phyloP scores from a whole-genome alignment of 164 flowering plant genomes.

The Protea cynaroides region DNA sequence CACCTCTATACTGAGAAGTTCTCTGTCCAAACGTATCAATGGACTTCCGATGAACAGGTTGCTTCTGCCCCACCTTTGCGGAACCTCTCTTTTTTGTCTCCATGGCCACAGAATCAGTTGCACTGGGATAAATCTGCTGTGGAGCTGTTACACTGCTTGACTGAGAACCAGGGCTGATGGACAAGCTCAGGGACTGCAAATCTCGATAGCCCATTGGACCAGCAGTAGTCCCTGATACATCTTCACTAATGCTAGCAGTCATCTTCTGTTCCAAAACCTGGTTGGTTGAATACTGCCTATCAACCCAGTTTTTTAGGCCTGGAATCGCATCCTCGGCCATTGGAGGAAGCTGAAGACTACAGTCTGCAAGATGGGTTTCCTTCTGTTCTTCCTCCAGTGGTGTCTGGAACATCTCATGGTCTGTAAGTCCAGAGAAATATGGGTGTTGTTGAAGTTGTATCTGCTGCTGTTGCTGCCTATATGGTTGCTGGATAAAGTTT shows the following conservation, averaged over 20 bases:
- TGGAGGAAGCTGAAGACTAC: slow-evolving; percentile 26
- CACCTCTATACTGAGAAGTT: slow-evolving; percentile 86
- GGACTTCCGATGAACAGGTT: slow-evolving; percentile 71
- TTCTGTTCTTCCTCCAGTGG: slow-evolving; percentile 26
- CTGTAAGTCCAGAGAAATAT: slow-evolving; percentile 29
- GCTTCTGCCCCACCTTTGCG: slow-evolving; percentile 48
- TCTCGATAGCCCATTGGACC: slow-evolving; percentile 47
- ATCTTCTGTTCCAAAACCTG: slow-evolving; percentile 33
- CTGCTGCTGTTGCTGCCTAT: slow-evolving; percentile 24
- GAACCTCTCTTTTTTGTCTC: slow-evolving; percentile 60
- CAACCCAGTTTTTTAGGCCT: slow-evolving; percentile 42
- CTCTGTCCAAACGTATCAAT: slow-evolving; percentile 85
- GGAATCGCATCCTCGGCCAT: slow-evolving; percentile 29
- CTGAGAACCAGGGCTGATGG: slow-evolving; percentile 88
- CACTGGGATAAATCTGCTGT: slow-evolving; percentile 38
- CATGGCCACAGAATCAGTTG: slow-evolving; percentile 23
- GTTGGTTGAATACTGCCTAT: slow-evolving; percentile 22
- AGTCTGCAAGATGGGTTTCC: slow-evolving; percentile 25
- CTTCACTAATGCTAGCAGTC: slow-evolving; percentile 19
- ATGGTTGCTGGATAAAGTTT: slow-evolving; percentile 28
- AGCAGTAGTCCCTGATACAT: slow-evolving; percentile 27
- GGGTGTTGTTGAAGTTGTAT: slow-evolving; percentile 31
- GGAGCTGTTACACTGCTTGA: slow-evolving; percentile 59
- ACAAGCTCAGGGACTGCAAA: slow-evolving; percentile 67
- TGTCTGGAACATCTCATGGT: slow-evolving; percentile 34